Conservation (phyloP, 441 rosid genomes). For the Aleurites moluccanus region DNA sequence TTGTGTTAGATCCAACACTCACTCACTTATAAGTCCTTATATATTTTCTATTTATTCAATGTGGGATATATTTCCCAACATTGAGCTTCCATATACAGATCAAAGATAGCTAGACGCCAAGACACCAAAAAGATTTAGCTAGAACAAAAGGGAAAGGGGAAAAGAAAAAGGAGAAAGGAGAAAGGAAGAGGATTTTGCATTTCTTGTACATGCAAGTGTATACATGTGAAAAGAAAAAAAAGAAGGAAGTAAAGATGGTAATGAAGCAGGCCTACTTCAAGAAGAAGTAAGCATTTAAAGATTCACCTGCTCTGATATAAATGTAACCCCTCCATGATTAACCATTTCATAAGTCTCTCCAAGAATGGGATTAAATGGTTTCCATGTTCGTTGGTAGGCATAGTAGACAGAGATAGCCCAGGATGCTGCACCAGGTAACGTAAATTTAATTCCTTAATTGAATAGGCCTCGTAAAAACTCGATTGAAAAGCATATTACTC, state of each 20-base stretch:
- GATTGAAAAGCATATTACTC: slow-evolving; percentile 25
- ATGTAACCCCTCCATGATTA: slow-evolving; percentile 70
- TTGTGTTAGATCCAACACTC: too few relatives aligned
- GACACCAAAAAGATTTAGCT: not conserved
- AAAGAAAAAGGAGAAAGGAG: not conserved
- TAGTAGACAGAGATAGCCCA: slow-evolving; percentile 88
- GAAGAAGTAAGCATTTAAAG: not conserved
- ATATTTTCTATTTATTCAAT: too few relatives aligned
- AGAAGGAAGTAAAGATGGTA: too few relatives aligned
- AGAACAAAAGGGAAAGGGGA: not conserved
- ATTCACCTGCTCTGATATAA: slow-evolving; percentile 83
- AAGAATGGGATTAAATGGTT: slow-evolving; percentile 96
- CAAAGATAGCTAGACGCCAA: not conserved
- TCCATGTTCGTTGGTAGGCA: slow-evolving; percentile 88
- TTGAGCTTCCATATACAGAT: too few relatives aligned
- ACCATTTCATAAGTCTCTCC: slow-evolving; percentile 95
- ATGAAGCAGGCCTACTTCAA: not conserved
- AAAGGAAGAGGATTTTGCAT: not conserved
- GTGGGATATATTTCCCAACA: too few relatives aligned
- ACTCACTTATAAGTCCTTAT: too few relatives aligned
- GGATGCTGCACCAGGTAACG: slow-evolving; percentile 52
- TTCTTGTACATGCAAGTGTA: not conserved
- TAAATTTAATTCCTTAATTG: not conserved
- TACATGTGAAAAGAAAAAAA: not conserved
- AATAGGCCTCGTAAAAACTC: not conserved